phyloP scores from a whole-genome alignment of 148 eudicot genomes.

The Salicornia ramosissima region DNA sequence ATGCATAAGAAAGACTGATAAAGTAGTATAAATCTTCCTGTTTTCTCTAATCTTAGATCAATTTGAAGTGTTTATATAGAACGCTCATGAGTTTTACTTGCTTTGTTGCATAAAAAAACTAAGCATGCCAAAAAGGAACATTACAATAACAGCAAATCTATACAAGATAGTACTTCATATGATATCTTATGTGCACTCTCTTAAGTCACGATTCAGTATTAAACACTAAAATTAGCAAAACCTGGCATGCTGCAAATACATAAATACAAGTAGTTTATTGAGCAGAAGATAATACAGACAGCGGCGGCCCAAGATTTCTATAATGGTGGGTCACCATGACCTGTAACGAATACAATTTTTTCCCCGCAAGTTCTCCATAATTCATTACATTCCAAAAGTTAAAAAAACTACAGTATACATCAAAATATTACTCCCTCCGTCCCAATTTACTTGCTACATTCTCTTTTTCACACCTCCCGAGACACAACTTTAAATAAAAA shows the following conservation, averaged over 20 bases:
- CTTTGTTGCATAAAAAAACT: neutral
- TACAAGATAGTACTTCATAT: neutral
- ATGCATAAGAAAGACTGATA: neutral
- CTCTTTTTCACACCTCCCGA: too few species aligned
- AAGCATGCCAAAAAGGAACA: neutral
- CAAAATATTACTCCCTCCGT: too few species aligned
- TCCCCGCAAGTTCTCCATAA: too few species aligned
- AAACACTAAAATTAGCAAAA: neutral
- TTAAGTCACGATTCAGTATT: neutral
- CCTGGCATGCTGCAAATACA: neutral
- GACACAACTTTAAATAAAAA: too few species aligned
- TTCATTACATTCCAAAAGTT: too few species aligned
- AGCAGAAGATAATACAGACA: neutral
- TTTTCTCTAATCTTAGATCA: conserved; percentile 1
- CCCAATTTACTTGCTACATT: too few species aligned
- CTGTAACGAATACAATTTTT: too few species aligned
- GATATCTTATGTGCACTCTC: neutral
- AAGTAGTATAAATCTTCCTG: neutral
- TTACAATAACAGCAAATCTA: neutral
- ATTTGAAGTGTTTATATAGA: neutral
- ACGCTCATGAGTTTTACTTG: neutral
- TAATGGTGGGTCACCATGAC: too few species aligned
- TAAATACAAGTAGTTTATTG: neutral
- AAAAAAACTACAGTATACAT: too few species aligned
- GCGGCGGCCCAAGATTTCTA: too few species aligned